Evolutionary conservation across 192 early-diverging fungal species (phyloP), one percentile per base, ranked within the genome.

Genomic region (Backusella sp.): DNA sequence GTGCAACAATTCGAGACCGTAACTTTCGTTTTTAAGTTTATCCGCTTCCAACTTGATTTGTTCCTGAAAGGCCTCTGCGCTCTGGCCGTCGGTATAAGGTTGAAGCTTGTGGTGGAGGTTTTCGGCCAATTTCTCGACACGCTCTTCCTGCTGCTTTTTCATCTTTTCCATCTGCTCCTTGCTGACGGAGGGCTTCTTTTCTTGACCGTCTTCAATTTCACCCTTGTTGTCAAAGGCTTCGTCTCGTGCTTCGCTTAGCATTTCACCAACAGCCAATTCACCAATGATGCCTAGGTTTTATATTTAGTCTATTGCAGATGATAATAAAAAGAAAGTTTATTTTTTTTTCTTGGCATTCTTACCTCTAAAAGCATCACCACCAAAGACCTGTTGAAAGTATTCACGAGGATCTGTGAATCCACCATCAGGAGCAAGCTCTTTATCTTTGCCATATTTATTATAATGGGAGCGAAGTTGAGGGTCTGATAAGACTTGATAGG

Each of bases 321-420:
- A 7, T 39, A 52, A 52, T 4, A 52, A 52, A 52, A 52, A 52
- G n/a, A 52, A 49, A 19, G 17, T 15, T 19, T 52, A 4, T 34
- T 68, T 67, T 68, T 68, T 2, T 69, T 39, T 69, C 21, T 69
- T 69, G 30, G 34, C 37, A 39, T 39, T 62, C 56, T 35, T 79
- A 83, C 81, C 53, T 73, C 72, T 56, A 44, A 83, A 97, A 49
- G 90, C 89, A 83, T 95, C 95, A 35, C 94, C 94, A 71, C 96
- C 96, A 89, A 97, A 97, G 77, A 92, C 89, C 86, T 94, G 90
- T 75, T 86, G 89, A 80, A 97, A 96, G 84, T 95, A 95, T 77
- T 91, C 91, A 42, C 88, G 84, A 21, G 95, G 92, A 74, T 97
- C 94, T 30, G 90, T 80, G 23, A 84, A 81, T 3, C 86, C 84